Evolutionary conservation across 331 rosid genomes (phyloP).

Genomic region (Telfairia occidentalis): DNA sequence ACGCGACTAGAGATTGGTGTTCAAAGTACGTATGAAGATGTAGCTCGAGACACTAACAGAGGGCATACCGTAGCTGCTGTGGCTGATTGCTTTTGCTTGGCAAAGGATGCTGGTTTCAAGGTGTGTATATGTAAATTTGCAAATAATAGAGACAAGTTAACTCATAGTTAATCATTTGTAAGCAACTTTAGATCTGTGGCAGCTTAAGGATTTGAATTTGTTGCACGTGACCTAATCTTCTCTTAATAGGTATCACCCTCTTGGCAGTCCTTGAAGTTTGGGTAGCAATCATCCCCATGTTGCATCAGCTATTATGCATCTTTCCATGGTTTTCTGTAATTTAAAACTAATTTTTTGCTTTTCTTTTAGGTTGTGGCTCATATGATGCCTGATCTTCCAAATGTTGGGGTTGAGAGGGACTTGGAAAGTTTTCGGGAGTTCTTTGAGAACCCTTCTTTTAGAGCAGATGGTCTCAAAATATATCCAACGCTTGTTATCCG

Average conservation of each 20-base stretch:
- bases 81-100: conserved; percentile 85
- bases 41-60: conserved; percentile 91
- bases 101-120: conserved; percentile 99
- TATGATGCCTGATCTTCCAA: conserved; percentile 99
- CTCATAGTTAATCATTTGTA: not conserved
- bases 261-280: not conserved
- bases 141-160: not conserved
- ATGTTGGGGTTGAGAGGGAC: conserved; percentile 97
- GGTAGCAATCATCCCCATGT: not conserved
- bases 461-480: conserved; percentile 98
- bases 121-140: conserved; percentile 22
- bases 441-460: conserved; percentile 80
- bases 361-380: conserved; percentile 82
- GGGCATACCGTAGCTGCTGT: conserved; percentile 97
- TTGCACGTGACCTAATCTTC: not conserved
- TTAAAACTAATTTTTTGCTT: conserved; percentile 4
- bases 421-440: conserved; percentile 92
- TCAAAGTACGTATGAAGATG: conserved; percentile 98
- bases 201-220: not conserved
- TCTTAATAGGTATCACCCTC: not conserved
- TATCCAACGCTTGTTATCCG: conserved; percentile 96
- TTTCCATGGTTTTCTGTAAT: not conserved
- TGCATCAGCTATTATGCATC: not conserved
- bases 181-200: not conserved
- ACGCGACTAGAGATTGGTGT: conserved; percentile 94